These are phyloP conservation scores for Candida suzukii DNA, from an alignment of 805 yeast species.

Conservation along the genomic window DNA sequence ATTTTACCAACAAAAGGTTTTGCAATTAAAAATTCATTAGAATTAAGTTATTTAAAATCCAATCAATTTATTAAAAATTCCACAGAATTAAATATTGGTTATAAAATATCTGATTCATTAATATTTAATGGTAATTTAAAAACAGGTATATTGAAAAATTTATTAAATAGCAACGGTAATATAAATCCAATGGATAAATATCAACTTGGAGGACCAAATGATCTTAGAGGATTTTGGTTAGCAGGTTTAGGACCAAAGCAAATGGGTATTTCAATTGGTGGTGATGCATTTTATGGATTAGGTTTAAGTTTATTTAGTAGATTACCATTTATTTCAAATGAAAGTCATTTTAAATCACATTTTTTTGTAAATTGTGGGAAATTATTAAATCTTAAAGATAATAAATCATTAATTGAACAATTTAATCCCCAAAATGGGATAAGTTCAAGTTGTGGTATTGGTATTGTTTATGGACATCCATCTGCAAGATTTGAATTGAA, in stretches of 20 bases:
- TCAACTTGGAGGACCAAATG: conserved; percentile 55
- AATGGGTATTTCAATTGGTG: conserved; percentile 43
- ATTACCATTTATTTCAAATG: conserved; percentile 34
- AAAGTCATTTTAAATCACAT: conserved; percentile 42
- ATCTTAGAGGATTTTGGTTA: conserved; percentile 43
- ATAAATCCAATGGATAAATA: conserved; percentile 44
- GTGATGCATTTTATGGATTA: conserved; percentile 39
- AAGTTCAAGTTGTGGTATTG: conserved; percentile 39
- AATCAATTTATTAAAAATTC: conserved; percentile 7
- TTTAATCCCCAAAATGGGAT: conserved; percentile 13
- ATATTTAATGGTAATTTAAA: conserved; percentile 17
- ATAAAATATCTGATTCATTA: conserved; percentile 2
- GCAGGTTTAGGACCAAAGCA: conserved; percentile 52
- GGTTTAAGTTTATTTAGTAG: conserved; percentile 38
- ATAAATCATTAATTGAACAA: background rate
- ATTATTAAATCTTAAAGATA: conserved; percentile 18
- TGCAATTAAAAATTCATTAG: conserved; percentile 29
- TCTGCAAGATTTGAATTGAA: conserved; percentile 53
- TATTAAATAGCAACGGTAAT: background rate
- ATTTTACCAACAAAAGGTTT: conserved; percentile 38
- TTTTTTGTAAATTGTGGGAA: conserved; percentile 42
- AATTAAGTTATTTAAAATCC: conserved; percentile 5
- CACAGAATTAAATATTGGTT: conserved; percentile 12
- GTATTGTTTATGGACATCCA: conserved; percentile 48
- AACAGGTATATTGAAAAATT: conserved; percentile 17